These are phyloP conservation scores for Teratosphaeria gauchensis DNA, from an alignment of 2,329 filamentous ascomycete genomes.

Conservation along the genomic window DNA sequence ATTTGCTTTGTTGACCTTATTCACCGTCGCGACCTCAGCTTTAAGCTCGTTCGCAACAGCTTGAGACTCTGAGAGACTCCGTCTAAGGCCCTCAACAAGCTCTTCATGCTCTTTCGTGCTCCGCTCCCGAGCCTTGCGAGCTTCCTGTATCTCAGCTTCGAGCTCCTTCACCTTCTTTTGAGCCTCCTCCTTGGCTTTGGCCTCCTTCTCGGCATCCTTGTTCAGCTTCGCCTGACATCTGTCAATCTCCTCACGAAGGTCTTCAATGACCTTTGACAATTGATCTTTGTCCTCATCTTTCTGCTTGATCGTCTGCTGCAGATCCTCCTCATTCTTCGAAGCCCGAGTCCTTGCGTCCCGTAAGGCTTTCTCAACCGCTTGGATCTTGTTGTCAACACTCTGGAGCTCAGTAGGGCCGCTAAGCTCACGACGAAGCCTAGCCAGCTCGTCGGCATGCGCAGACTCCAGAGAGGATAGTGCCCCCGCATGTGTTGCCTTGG, in stretches of 20 bases:
- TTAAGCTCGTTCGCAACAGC: neutral
- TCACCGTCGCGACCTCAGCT: neutral
- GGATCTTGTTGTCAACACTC: conserved; percentile 23
- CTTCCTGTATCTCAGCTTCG: conserved; percentile 11
- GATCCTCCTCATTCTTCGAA: conserved; percentile 20
- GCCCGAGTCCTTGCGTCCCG: conserved; percentile 18
- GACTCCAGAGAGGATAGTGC: conserved; percentile 11
- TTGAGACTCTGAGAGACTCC: neutral
- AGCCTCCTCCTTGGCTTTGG: conserved; percentile 17
- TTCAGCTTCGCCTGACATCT: conserved; percentile 24
- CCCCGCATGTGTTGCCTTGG: conserved; percentile 11
- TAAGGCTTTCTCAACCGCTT: conserved; percentile 23
- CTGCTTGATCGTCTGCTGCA: conserved; percentile 20
- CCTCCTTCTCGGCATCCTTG: conserved; percentile 23
- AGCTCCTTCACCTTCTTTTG: conserved; percentile 9
- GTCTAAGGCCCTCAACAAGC: neutral
- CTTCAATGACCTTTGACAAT: conserved; percentile 22
- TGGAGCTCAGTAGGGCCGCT: conserved; percentile 16
- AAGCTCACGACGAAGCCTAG: conserved; percentile 16
- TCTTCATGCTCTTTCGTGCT: conserved; percentile 5
- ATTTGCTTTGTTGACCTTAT: neutral
- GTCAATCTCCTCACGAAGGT: conserved; percentile 26
- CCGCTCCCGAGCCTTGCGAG: conserved; percentile 7
- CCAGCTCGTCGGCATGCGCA: conserved; percentile 14
- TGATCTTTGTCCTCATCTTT: conserved; percentile 22